Evolutionary conservation across 2,329 filamentous ascomycete species (phyloP).

Genomic region (Colletotrichum horii): DNA sequence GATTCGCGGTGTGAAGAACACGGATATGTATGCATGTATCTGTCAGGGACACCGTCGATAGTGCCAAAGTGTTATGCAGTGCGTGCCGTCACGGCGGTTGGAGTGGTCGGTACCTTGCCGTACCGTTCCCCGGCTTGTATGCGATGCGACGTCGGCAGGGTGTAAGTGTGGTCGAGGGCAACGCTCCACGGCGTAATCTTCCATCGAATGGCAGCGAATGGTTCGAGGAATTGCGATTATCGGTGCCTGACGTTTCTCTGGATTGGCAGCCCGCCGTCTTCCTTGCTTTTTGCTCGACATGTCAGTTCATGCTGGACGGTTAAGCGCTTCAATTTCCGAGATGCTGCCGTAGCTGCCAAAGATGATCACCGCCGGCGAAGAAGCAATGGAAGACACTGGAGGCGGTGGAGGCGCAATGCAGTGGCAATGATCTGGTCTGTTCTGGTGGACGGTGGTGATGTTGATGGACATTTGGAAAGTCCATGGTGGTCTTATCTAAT

Average conservation of each 20-base stretch:
- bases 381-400: not conserved
- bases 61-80: not conserved
- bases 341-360: not conserved
- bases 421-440: not conserved
- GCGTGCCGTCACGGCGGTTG: not conserved
- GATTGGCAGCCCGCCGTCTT: not conserved
- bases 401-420: not conserved
- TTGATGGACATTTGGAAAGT: not conserved
- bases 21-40: not conserved
- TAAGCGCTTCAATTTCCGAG: not conserved
- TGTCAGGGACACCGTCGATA: not conserved
- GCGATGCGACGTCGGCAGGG: not conserved
- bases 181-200: constrained; percentile 10
- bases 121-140: not conserved
- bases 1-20: not conserved
- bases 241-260: not conserved
- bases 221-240: not conserved
- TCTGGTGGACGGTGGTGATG: not conserved
- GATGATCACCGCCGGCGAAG: not conserved
- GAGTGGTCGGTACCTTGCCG: not conserved
- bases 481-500: not conserved
- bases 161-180: not conserved
- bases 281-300: not conserved
- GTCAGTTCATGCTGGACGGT: not conserved
- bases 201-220: not conserved